Percentiles rank a stretch among this genome's conserved stretches.
phyloP scores from a whole-genome alignment of 768 basidiomycete genomes.

The Candolleomyces aberdarensis region DNA sequence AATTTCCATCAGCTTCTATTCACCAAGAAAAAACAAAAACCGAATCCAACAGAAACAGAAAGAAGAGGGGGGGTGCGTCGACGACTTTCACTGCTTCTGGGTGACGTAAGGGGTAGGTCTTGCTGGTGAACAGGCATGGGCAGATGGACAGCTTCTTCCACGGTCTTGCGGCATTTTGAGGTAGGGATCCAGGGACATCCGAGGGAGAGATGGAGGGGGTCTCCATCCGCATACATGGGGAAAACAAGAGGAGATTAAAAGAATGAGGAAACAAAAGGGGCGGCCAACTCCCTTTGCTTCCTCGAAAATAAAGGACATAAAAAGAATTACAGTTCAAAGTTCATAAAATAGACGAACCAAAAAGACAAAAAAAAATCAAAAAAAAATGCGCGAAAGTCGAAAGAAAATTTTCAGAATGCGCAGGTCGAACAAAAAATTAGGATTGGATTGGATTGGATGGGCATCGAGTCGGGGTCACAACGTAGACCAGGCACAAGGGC shows the following conservation, averaged over 20 bases:
- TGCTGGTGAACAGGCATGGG: too few species aligned
- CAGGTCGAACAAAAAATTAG: not conserved
- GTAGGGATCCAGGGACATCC: too few species aligned
- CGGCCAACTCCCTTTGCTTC: conserved; percentile 2
- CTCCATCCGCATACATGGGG: not conserved
- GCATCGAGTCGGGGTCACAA: too few species aligned
- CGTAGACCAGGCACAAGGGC: not conserved
- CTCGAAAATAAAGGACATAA: not conserved
- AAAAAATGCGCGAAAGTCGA: not conserved
- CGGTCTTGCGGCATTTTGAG: too few species aligned
- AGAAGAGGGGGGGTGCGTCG: too few species aligned
- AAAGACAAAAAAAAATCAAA: not conserved
- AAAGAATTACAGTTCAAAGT: not conserved
- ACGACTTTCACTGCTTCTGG: too few species aligned
- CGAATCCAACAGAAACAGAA: too few species aligned
- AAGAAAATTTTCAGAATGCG: not conserved
- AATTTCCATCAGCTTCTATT: too few species aligned
- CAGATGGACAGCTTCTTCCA: too few species aligned
- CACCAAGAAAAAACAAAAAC: too few species aligned
- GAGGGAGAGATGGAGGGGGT: not conserved
- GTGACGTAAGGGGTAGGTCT: too few species aligned
- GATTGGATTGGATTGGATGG: too few species aligned
- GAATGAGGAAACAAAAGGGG: conserved; percentile 1
- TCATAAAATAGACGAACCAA: not conserved
- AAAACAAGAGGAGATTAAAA: not conserved